Evolutionary conservation across 805 yeast genomes (phyloP), one percentile per base, ranked within the genome.

Genomic region (Ogataea thermomethanolica): DNA sequence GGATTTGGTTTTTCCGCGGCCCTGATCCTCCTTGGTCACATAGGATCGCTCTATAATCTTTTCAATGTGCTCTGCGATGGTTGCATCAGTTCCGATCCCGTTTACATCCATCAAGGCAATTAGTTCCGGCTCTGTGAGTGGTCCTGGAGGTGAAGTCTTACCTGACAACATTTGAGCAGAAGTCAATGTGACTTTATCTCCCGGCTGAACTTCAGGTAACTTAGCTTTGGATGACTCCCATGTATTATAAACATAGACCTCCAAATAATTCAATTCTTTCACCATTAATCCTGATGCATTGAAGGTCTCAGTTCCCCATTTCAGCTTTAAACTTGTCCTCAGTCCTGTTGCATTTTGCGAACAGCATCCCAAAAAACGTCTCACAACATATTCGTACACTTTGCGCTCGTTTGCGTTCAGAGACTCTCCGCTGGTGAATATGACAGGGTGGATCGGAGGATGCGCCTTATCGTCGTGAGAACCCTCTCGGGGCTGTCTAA

Each of bases 81-180:
- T 93, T 1, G 99, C 99, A 67, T 93, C 99, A 0, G 99, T 93
- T 2, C 99, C 99, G 32, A 93, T 93, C 0, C 98, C 98, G 61
- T 93, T 93, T 8, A 80, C 85, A 66, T 95, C 98, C 99, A 93
- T 93, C 33, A 93, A 66, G 8, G 87, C 82, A 63, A 93, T 88
- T 15, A 93, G 70, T 56, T 91, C 99, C 0, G 96, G 73, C 60
- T 93, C 99, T 0, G 98, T 91, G 71, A 93, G 73, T 38, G 79
- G 83, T 22, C 66, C 62, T 0, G 99, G 99, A 0, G 97, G 80
- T 0, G 81, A 56, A 0, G 99, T 93, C 40, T 73, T 73, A 0
- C 98, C 96, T 13, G 76, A 77, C 37, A 74, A 73, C 55, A 93
- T 59, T 44, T 73, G 77, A 1, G 85, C 80, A 31, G 71, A 66